A percentile compares a stretch with the other conserved stretches of the same genome.
Evolutionary conservation across 345 rosid species (phyloP).

Genomic region (Abelmoschus esculentus): DNA sequence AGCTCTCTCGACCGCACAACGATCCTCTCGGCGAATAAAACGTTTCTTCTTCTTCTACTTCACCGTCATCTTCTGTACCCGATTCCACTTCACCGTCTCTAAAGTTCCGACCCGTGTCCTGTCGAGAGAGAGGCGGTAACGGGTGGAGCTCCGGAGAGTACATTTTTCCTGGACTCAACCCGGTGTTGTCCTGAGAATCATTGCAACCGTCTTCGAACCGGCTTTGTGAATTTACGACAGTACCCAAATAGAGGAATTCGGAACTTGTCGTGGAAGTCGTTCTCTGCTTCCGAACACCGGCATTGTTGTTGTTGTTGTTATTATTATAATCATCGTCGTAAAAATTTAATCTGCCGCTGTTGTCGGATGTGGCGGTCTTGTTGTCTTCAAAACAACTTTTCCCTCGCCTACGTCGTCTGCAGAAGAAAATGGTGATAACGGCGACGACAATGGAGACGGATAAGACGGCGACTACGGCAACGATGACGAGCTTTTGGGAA

Average conservation of each 20-base stretch:
- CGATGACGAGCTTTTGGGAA: conserved; percentile 44
- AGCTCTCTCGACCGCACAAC: conserved; percentile 46
- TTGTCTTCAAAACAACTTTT: conserved; percentile 27
- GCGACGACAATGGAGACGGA: conserved; percentile 37
- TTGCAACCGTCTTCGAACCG: conserved; percentile 32
- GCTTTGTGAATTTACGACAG: conserved; percentile 39
- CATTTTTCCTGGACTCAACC: conserved; percentile 44
- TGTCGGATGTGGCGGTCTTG: conserved; percentile 36
- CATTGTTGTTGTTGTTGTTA: conserved; percentile 5
- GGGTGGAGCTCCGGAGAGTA: conserved; percentile 98
- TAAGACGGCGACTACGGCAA: conserved; percentile 39
- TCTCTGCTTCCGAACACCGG: conserved; percentile 32
- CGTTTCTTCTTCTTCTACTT: conserved; percentile 48
- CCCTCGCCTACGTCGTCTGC: conserved; percentile 30
- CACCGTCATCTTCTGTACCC: conserved; percentile 30
- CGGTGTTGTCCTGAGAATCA: conserved; percentile 9
- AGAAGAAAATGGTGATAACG: conserved; percentile 30
- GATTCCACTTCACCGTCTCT: conserved; percentile 37
- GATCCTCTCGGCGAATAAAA: conserved; percentile 90
- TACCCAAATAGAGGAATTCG: conserved; percentile 85
- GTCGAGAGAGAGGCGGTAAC: conserved; percentile 71
- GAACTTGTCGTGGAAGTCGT: conserved; percentile 46
- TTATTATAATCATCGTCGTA: conserved; percentile 1
- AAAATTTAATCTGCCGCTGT: conserved; percentile 21
- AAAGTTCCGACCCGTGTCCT: conserved; percentile 34